These are phyloP conservation scores for Cystobasidiaceae sp. DNA, from an alignment of 1,284 basidiomycete genomes.

Conservation along the genomic window DNA sequence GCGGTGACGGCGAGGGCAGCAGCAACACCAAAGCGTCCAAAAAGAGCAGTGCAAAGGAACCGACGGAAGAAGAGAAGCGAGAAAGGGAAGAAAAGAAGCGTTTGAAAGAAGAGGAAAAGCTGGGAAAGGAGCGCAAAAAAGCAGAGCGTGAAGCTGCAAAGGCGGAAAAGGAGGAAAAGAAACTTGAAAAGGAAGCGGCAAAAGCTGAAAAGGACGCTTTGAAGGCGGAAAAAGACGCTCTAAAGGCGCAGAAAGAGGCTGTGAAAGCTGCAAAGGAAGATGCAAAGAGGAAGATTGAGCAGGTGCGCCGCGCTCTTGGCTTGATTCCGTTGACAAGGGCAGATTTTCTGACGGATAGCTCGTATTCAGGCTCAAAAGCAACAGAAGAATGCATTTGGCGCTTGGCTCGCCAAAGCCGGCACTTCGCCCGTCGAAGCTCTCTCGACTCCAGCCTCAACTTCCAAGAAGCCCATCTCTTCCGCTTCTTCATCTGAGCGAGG, in stretches of 20 bases:
- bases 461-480: not conserved
- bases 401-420: constrained; percentile 36
- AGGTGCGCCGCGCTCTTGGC: not conserved
- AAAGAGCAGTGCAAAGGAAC: constrained; percentile 27
- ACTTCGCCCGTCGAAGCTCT: constrained; percentile 14
- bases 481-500: constrained; percentile 1
- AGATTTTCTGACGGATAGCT: not conserved
- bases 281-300: not conserved
- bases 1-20: constrained; percentile 28
- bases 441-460: not conserved
- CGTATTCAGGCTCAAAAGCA: constrained; percentile 28
- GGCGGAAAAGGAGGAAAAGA: not conserved
- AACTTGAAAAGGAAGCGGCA: constrained; percentile 15
- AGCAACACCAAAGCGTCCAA: not conserved
- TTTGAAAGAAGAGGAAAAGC: constrained; percentile 10
- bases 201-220: constrained; percentile 24
- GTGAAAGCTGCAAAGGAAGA: constrained; percentile 13
- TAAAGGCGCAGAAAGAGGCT: constrained; percentile 9
- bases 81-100: constrained; percentile 31
- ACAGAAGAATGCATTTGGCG: constrained; percentile 34
- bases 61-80: constrained; percentile 29
- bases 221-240: constrained; percentile 23
- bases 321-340: not conserved
- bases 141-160: constrained; percentile 16
- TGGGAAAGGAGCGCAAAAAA: constrained; percentile 29